Conservation (phyloP, 768 basidiomycete genomes). For the Mycena haematopus region DNA sequence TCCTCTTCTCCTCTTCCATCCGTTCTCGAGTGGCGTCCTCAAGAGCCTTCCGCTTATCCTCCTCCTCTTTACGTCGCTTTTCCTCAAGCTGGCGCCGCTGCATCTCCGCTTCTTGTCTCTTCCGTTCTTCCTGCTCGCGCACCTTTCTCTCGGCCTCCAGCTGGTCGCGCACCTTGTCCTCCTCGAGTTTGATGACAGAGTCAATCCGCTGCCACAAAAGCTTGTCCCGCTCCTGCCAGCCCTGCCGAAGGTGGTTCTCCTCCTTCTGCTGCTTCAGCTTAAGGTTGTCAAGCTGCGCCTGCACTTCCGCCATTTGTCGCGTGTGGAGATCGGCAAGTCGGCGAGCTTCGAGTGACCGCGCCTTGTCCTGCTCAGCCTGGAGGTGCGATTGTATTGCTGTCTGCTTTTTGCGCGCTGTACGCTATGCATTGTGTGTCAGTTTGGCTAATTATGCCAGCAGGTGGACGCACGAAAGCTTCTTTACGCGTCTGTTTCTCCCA, state of each 20-base stretch:
- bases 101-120: slow-evolving; percentile 52
- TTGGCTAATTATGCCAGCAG: not conserved
- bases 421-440: slow-evolving; percentile 36
- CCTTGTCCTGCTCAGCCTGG: slow-evolving; percentile 53
- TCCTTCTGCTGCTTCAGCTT: slow-evolving; percentile 52
- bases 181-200: slow-evolving; percentile 64
- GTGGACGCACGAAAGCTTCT: slow-evolving; percentile 54
- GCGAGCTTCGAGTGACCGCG: slow-evolving; percentile 41
- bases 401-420: slow-evolving; percentile 51
- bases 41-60: slow-evolving; percentile 50
- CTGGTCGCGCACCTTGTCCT: slow-evolving; percentile 58
- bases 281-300: slow-evolving; percentile 49
- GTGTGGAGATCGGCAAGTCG: slow-evolving; percentile 49
- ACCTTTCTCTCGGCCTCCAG: slow-evolving; percentile 64
- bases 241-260: slow-evolving; percentile 49
- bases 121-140: slow-evolving; percentile 56
- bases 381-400: slow-evolving; percentile 41
- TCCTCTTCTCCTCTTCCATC: slow-evolving; percentile 45
- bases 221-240: slow-evolving; percentile 61
- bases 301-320: slow-evolving; percentile 60
- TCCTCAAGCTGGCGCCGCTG: slow-evolving; percentile 48
- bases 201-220: slow-evolving; percentile 66
- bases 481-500: slow-evolving; percentile 59
- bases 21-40: slow-evolving; percentile 48
- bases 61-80: slow-evolving; percentile 54